Base-by-base conservation (phyloP, 2,329 filamentous ascomycete genomes). In the Diaporthe citrichinensis region DNA sequence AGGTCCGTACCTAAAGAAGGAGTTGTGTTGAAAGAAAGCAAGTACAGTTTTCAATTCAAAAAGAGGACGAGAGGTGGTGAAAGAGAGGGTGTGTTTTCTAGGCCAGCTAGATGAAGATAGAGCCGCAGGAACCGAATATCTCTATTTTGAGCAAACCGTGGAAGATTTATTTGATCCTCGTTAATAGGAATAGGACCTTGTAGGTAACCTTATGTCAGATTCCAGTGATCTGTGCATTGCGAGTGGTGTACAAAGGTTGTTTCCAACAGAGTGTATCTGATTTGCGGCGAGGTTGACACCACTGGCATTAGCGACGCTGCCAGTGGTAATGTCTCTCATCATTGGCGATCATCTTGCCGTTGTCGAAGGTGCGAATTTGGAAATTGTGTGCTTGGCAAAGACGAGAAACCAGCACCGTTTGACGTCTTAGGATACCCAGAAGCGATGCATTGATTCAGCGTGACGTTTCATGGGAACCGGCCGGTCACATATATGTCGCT, bases 321-420 rank as follows among this genome's bases (percentile, higher is more conserved):
- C 39, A 10, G 59, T 28, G 20, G 39, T 49, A 39, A 8, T 39
- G 10, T 1, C 59, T 46, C 14, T 25, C 39, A 46, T 20, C 5
- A 25, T 28, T 31, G 39, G 31, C 7, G 39, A 7, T 31, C 39
- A 65, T 65, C 25, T 23, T 65, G 41, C 31, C 5, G 41, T 17
- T 49, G 15, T n/a, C 10, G 17, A 34, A 12, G 61, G 14, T 49
- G 4, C 15, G 41, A 23, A 65, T 65, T 49, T 65, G 20, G 61
- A 49, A 31, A 49, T 15, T 34, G 25, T 49, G 15, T 9, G 41
- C 61, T 65, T 65, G 61, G 41, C 61, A 65, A 65, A 6, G 41
- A 65, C 41, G 61, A 65, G 61, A 65, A 46, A 65, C 25, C 17
- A 49, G 41, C 41, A 65, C n/a, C 3, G 61, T 65, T 49, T 65